Conservation (phyloP, 495 filamentous ascomycete genomes). For the Annulohypoxylon moriforme region DNA sequence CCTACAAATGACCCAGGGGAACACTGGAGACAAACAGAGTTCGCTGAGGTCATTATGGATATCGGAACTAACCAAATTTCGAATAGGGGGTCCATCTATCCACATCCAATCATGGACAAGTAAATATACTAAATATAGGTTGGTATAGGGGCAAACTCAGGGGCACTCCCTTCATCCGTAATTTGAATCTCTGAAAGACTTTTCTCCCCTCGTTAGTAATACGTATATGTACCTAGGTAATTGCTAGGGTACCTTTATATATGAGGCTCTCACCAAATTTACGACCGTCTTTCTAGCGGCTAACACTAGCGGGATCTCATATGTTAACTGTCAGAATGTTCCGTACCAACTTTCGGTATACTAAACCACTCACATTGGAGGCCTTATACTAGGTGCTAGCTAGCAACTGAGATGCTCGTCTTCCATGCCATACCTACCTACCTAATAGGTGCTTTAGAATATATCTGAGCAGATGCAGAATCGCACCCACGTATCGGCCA, state of each 20-base stretch:
- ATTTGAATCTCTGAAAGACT: background rate
- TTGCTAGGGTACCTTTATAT: background rate
- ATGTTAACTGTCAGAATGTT: background rate
- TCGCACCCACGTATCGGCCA: too few species aligned
- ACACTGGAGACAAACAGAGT: background rate
- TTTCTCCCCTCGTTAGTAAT: background rate
- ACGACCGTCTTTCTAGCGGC: conserved; percentile 1
- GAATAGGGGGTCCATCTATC: conserved; percentile 2
- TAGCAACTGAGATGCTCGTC: too few species aligned
- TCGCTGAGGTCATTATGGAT: background rate
- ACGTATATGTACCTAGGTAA: background rate
- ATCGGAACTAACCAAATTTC: conserved; percentile 1
- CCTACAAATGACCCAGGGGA: background rate
- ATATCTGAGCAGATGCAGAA: background rate
- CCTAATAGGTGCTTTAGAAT: background rate
- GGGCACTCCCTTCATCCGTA: conserved; percentile 17
- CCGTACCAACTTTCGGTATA: background rate
- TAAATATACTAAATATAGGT: conserved; percentile 6
- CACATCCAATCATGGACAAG: background rate
- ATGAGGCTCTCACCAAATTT: background rate
- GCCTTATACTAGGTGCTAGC: too few species aligned
- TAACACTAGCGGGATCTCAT: background rate
- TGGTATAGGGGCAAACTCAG: background rate
- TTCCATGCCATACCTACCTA: too few species aligned
- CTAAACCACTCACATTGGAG: background rate